phyloP scores from a whole-genome alignment of 129 eudicot species.

The Flaveria linearis region DNA sequence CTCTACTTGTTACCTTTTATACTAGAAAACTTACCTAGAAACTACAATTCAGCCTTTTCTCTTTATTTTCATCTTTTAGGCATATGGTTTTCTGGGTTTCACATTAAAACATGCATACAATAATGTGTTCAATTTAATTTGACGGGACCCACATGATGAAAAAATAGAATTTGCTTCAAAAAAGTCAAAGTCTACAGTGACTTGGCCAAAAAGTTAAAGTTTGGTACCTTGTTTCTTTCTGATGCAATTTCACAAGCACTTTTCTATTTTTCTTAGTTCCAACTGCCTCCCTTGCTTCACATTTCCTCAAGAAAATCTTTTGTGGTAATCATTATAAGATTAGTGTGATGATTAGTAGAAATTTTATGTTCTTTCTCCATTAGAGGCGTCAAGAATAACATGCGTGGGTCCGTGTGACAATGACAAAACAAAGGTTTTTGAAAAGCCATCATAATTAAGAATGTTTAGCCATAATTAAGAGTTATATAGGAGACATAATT shows the following conservation, averaged over 20 bases:
- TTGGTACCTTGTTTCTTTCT: constrained; percentile 49
- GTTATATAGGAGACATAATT: constrained; percentile 1
- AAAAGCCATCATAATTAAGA: constrained; percentile 27
- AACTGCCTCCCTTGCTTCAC: constrained; percentile 51
- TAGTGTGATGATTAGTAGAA: constrained; percentile 36
- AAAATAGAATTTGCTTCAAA: constrained; percentile 6
- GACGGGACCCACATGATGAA: background rate
- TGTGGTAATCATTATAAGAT: constrained; percentile 35
- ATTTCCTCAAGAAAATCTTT: constrained; percentile 44
- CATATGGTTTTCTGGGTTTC: background rate
- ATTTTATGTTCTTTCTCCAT: constrained; percentile 22
- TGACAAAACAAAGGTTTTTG: constrained; percentile 21
- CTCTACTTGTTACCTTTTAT: constrained; percentile 27
- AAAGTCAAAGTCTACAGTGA: constrained; percentile 11
- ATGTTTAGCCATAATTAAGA: constrained; percentile 2
- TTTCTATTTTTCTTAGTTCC: constrained; percentile 20
- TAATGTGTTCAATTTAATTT: background rate
- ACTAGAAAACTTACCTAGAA: constrained; percentile 14
- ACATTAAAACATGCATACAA: constrained; percentile 1
- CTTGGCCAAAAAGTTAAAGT: constrained; percentile 38
- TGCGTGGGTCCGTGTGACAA: constrained; percentile 38
- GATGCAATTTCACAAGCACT: constrained; percentile 23
- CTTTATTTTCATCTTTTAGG: constrained; percentile 15
- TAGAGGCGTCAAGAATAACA: constrained; percentile 25
- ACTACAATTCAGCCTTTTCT: background rate